These are phyloP conservation scores for Trichoderma sp. DNA, from an alignment of 2,329 filamentous ascomycete genomes.

Conservation along the genomic window DNA sequence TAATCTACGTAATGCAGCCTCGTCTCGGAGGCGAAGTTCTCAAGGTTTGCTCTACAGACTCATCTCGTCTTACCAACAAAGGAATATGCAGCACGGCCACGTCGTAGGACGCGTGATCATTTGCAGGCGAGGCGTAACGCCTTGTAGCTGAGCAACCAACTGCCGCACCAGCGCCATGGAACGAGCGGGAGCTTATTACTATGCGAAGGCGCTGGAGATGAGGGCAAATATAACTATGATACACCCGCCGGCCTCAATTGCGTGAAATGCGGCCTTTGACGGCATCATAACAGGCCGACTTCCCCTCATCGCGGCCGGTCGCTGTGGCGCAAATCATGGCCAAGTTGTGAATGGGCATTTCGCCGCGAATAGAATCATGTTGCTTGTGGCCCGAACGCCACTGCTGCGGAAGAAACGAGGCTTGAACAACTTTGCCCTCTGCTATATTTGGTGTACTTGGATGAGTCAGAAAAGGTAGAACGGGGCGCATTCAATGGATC, in stretches of 20 bases:
- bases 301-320: background rate
- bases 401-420: background rate
- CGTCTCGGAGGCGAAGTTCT: background rate
- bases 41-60: background rate
- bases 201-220: background rate
- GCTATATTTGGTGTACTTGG: background rate
- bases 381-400: background rate
- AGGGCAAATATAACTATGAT: background rate
- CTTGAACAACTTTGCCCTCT: background rate
- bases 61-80: background rate
- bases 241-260: background rate
- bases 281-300: background rate
- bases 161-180: background rate
- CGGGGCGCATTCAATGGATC: background rate
- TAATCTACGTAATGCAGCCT: background rate
- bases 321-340: background rate
- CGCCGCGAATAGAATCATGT: background rate
- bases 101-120: background rate
- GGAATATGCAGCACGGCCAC: background rate
- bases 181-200: background rate
- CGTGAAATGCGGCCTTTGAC: background rate
- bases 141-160: background rate
- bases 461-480: background rate
- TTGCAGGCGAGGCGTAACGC: background rate
- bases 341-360: background rate